Evolutionary conservation across 2,329 filamentous ascomycete species (phyloP).

Genomic region (Trichoderma oligosporum): DNA sequence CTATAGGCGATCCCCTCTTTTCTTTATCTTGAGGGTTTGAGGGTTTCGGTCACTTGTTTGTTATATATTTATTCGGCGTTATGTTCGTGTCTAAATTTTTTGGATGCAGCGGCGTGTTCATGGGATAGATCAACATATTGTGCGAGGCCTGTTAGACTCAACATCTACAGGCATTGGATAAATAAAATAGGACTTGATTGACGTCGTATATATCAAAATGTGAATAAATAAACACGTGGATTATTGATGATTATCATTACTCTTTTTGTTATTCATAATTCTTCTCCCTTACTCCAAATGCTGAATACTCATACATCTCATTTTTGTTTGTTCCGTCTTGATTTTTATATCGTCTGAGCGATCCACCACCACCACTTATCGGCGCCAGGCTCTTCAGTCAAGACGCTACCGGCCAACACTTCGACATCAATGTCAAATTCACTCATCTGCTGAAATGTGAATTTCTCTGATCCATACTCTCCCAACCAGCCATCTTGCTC

Average conservation of each 20-base stretch:
- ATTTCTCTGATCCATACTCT: constrained; percentile 70
- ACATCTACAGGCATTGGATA: constrained; percentile 35
- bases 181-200: not conserved
- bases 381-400: constrained; percentile 63
- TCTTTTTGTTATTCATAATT: not conserved
- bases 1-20: constrained; percentile 24
- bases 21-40: not conserved
- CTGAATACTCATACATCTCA: constrained; percentile 19
- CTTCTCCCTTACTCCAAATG: not conserved
- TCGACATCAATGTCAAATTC: constrained; percentile 78
- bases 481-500: constrained; percentile 85
- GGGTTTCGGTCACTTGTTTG: too few relatives aligned
- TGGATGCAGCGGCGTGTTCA: not conserved
- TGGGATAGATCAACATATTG: constrained; percentile 18
- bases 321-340: not conserved
- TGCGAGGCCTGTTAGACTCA: constrained; percentile 37
- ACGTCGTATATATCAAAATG: not conserved
- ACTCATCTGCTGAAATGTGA: constrained; percentile 76
- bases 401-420: constrained; percentile 70
- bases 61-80: constrained; percentile 5
- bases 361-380: constrained; percentile 92
- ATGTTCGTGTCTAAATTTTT: not conserved
- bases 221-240: not conserved
- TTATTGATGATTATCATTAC: constrained; percentile 16
- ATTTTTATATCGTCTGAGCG: constrained; percentile 63